Percentiles rank a stretch among this genome's conserved stretches.
Conservation (phyloP, 2,329 filamentous ascomycete genomes). For the Hypoxylon sp. region DNA sequence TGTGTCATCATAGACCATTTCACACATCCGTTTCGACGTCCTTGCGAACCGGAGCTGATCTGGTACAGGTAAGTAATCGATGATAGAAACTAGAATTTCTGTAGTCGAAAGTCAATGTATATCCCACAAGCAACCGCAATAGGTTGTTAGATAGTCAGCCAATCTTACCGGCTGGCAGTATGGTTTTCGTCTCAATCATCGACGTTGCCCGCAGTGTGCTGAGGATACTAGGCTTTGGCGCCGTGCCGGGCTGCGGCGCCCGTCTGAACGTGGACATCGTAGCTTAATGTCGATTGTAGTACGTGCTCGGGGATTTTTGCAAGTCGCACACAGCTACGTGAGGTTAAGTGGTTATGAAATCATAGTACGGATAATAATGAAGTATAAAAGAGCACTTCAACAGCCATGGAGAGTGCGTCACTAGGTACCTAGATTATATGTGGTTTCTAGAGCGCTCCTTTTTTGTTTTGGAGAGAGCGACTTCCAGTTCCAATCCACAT, state of each 20-base stretch:
- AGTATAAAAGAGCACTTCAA: background rate
- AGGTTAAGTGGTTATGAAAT: constrained; percentile 2
- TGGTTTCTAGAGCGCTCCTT: background rate
- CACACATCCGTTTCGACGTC: constrained; percentile 86
- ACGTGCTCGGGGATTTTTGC: constrained; percentile 16
- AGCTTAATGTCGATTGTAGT: constrained; percentile 15
- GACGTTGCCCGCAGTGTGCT: constrained; percentile 82
- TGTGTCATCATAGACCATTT: constrained; percentile 99
- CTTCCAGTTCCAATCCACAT: constrained; percentile 11
- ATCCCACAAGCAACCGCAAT: background rate
- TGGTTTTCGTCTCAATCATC: constrained; percentile 82
- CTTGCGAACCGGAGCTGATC: constrained; percentile 89
- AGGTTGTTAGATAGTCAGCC: background rate
- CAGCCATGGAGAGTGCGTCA: background rate
- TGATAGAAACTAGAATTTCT: constrained; percentile 89
- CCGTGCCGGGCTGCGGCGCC: constrained; percentile 51
- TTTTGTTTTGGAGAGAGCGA: constrained; percentile 7
- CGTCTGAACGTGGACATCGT: constrained; percentile 57
- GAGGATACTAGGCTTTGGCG: constrained; percentile 70
- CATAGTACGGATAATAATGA: background rate
- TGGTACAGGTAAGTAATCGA: constrained; percentile 87
- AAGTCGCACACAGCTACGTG: constrained; percentile 22
- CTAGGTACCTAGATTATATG: constrained; percentile 1
- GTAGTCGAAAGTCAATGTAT: constrained; percentile 33
- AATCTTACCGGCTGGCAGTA: constrained; percentile 81